These are phyloP conservation scores for Kurtzmaniella cleridarum DNA, from an alignment of 805 yeast species.

Conservation along the genomic window DNA sequence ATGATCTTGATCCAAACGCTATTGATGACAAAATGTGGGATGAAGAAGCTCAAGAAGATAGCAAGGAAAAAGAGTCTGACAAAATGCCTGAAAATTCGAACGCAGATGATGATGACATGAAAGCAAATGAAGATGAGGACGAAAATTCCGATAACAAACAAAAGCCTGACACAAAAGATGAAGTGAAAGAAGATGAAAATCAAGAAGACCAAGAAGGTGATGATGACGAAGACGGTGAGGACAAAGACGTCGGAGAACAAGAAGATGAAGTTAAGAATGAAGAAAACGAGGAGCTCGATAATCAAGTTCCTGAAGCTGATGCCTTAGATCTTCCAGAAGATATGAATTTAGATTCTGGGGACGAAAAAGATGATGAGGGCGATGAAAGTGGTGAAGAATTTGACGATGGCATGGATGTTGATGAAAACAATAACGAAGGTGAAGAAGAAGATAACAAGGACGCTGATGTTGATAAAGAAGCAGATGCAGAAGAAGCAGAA, in stretches of 20 bases:
- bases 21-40: slow-evolving; percentile 98
- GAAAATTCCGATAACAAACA: slow-evolving; percentile 26
- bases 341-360: slow-evolving; percentile 79
- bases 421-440: slow-evolving; percentile 23
- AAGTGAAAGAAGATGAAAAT: slow-evolving; percentile 33
- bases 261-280: slow-evolving; percentile 72
- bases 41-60: slow-evolving; percentile 73
- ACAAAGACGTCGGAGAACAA: slow-evolving; percentile 76
- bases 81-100: slow-evolving; percentile 52
- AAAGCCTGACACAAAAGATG: slow-evolving; percentile 27
- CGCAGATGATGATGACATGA: slow-evolving; percentile 47
- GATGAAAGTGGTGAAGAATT: slow-evolving; percentile 35
- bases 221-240: slow-evolving; percentile 53
- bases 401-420: slow-evolving; percentile 20
- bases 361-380: slow-evolving; percentile 43
- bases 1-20: slow-evolving; percentile 89
- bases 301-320: slow-evolving; percentile 76
- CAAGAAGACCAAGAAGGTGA: slow-evolving; percentile 40
- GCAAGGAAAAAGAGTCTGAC: slow-evolving; percentile 80
- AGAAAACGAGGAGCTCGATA: slow-evolving; percentile 64
- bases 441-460: slow-evolving; percentile 22
- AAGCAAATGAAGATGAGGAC: slow-evolving; percentile 42
- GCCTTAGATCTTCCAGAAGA: slow-evolving; percentile 90
- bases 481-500: slow-evolving; percentile 31
- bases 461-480: slow-evolving; percentile 23